Evolutionary conservation across 148 eudicot genomes (phyloP).

Genomic region (Rhododendron vialii): DNA sequence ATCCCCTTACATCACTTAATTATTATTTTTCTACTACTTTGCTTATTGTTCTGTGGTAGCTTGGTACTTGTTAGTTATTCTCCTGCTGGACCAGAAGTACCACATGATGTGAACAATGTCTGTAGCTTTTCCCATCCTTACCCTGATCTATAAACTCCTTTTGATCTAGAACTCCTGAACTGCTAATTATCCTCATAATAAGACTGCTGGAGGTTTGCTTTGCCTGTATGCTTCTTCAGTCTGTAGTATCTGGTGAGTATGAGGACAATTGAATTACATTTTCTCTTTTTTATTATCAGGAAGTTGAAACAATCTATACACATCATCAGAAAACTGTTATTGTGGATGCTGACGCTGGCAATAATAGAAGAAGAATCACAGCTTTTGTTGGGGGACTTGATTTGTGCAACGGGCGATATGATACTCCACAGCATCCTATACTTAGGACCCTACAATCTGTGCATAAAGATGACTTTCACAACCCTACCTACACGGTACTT

Average conservation of each 20-base stretch:
- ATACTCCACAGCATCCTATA: constrained; percentile 72
- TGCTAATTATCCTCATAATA: not conserved
- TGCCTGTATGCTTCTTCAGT: not conserved
- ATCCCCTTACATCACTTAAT: not conserved
- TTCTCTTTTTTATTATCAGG: constrained; percentile 38
- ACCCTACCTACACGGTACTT: constrained; percentile 72
- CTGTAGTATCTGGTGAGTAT: not conserved
- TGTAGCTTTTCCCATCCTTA: not conserved
- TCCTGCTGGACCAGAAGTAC: not conserved
- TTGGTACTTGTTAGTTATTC: not conserved
- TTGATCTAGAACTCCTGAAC: not conserved
- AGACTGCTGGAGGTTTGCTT: not conserved
- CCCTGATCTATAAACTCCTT: not conserved
- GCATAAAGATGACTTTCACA: constrained; percentile 82
- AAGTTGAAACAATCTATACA: constrained; percentile 88
- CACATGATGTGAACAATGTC: not conserved
- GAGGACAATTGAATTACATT: not conserved
- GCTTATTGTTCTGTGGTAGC: not conserved
- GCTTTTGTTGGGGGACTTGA: constrained; percentile 96
- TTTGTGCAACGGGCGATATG: constrained; percentile 91
- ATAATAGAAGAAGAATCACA: constrained; percentile 62
- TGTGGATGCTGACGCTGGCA: constrained; percentile 86
- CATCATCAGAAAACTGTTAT: constrained; percentile 94
- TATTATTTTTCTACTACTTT: not conserved
- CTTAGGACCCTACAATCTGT: constrained; percentile 58